Conservation (phyloP, 257 asterid species). For the Euphrasia confusa region DNA sequence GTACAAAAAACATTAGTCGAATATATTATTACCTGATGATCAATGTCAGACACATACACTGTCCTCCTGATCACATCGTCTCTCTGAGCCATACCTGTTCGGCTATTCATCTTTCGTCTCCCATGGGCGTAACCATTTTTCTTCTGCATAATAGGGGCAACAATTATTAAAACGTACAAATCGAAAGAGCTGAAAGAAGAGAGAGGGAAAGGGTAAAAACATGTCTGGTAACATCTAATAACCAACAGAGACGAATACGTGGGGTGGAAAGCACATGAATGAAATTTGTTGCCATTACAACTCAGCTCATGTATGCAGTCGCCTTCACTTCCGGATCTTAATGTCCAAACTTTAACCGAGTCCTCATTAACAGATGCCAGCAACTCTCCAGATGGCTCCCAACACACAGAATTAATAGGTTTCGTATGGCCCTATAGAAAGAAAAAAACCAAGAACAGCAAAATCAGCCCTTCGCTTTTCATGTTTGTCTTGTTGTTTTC, state of each 20-base stretch:
- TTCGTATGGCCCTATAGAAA: slow-evolving; percentile 66
- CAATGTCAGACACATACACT: slow-evolving; percentile 75
- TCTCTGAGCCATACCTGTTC: slow-evolving; percentile 65
- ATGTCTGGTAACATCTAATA: slow-evolving; percentile 94
- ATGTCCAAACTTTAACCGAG: slow-evolving; percentile 77
- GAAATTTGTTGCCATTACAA: slow-evolving; percentile 78
- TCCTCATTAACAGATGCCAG: slow-evolving; percentile 92
- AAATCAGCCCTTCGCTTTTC: no score
- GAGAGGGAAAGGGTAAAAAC: slow-evolving; percentile 16
- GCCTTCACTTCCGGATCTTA: slow-evolving; percentile 79
- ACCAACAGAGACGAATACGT: slow-evolving; percentile 72
- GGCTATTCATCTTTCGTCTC: no score
- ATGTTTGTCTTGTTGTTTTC: no score
- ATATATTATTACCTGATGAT: slow-evolving; percentile 51
- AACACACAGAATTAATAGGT: slow-evolving; percentile 64
- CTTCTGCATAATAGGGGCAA: no score
- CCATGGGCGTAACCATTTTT: no score
- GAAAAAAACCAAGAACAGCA: background rate
- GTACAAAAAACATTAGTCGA: background rate
- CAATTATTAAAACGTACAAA: slow-evolving; percentile 7
- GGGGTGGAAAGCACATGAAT: slow-evolving; percentile 94
- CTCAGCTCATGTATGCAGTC: slow-evolving; percentile 79
- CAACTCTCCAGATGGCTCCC: slow-evolving; percentile 90
- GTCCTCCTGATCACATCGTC: slow-evolving; percentile 74
- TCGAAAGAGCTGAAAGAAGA: background rate